These are phyloP conservation scores for Fomitopsis pinicola DNA, from an alignment of 1,284 basidiomycete species.

Conservation along the genomic window DNA sequence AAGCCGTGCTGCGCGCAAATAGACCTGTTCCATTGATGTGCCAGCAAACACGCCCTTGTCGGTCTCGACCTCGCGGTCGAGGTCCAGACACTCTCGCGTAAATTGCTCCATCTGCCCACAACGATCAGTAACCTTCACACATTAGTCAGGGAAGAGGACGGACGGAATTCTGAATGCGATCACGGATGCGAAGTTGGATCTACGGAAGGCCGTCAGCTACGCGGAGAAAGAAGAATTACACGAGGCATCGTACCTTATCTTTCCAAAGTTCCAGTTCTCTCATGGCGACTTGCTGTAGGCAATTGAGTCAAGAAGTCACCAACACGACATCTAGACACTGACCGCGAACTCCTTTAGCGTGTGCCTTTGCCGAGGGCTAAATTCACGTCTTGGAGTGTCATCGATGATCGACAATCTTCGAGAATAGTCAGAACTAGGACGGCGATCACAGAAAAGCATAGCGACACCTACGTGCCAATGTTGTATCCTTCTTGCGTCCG, in stretches of 20 bases:
- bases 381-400: conserved; percentile 79
- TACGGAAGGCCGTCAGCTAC: conserved; percentile 22
- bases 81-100: conserved; percentile 91
- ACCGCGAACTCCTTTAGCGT: conserved; percentile 91
- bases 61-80: conserved; percentile 60
- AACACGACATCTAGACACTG: conserved; percentile 13
- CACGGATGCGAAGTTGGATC: conserved; percentile 88
- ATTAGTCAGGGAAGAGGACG: conserved; percentile 18
- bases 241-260: conserved; percentile 64
- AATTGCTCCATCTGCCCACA: conserved; percentile 82
- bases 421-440: conserved; percentile 3
- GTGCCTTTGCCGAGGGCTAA: conserved; percentile 85
- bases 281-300: conserved; percentile 75
- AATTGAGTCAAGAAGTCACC: not conserved
- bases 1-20: conserved; percentile 82
- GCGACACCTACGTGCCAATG: conserved; percentile 64
- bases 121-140: not conserved
- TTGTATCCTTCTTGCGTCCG: conserved; percentile 89
- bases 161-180: conserved; percentile 86
- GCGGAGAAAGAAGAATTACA: not conserved
- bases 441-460: not conserved
- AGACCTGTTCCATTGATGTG: conserved; percentile 80
- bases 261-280: conserved; percentile 94
- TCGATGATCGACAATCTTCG: conserved; percentile 80
- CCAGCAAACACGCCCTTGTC: conserved; percentile 24